Evolutionary conservation across 192 early-diverging fungal species (phyloP).

Genomic region (Chytriomyces sp.): DNA sequence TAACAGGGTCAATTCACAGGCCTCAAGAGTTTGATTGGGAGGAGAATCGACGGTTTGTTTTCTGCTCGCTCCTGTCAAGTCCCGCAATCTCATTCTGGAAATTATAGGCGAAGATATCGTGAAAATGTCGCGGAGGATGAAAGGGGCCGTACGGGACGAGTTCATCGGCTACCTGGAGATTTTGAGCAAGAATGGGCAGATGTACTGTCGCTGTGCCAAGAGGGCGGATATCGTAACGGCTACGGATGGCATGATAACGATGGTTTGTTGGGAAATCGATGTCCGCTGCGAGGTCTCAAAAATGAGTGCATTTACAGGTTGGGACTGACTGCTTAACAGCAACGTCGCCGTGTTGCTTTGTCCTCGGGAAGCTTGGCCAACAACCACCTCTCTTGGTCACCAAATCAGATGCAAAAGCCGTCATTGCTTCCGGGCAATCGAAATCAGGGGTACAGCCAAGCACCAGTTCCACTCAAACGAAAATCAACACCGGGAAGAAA

Average conservation of each 20-base stretch:
- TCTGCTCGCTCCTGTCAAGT: not conserved
- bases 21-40: slow-evolving; percentile 9
- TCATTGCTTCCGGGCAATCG: not conserved
- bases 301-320: slow-evolving; percentile 8
- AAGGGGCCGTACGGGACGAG: slow-evolving; percentile 10
- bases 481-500: not conserved
- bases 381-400: not conserved
- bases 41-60: slow-evolving; percentile 20
- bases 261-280: not conserved
- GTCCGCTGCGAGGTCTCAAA: not conserved
- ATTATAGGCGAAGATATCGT: slow-evolving; percentile 22
- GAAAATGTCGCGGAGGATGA: slow-evolving; percentile 20
- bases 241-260: slow-evolving; percentile 17
- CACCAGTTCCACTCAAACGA: not conserved
- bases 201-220: slow-evolving; percentile 20
- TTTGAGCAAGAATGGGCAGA: slow-evolving; percentile 8
- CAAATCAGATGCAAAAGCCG: not conserved
- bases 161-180: slow-evolving; percentile 30
- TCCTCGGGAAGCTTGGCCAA: slow-evolving; percentile 10
- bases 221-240: slow-evolving; percentile 8
- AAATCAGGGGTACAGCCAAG: not conserved
- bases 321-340: slow-evolving; percentile 1
- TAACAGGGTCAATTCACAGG: slow-evolving; percentile 6
- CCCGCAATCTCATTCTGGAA: too few species aligned
- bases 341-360: slow-evolving; percentile 5